These are phyloP conservation scores for Xylogone sp. DNA, from an alignment of 2,329 filamentous ascomycete species.

Conservation along the genomic window DNA sequence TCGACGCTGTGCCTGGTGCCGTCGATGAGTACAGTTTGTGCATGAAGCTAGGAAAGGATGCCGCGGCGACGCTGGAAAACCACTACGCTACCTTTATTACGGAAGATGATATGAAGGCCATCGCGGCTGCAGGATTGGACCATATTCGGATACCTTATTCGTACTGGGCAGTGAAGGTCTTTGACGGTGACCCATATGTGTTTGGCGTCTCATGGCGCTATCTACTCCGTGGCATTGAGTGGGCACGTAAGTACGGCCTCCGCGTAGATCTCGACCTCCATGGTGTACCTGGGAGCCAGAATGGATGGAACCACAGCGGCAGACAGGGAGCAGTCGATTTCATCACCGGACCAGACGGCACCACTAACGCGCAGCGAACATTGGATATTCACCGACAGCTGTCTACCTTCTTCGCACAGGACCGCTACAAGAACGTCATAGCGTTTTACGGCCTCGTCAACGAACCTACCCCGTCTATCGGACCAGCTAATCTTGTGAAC, in stretches of 20 bases:
- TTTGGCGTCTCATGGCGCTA: slow-evolving; percentile 89
- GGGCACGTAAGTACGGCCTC: slow-evolving; percentile 85
- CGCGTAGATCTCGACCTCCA: slow-evolving; percentile 93
- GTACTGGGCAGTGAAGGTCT: slow-evolving; percentile 90
- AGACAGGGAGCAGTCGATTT: slow-evolving; percentile 76
- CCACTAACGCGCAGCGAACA: slow-evolving; percentile 72
- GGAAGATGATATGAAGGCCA: slow-evolving; percentile 78
- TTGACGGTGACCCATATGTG: slow-evolving; percentile 83
- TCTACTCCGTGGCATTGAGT: slow-evolving; percentile 87
- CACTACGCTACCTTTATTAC: slow-evolving; percentile 90
- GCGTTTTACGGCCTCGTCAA: slow-evolving; percentile 93
- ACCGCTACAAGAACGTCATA: slow-evolving; percentile 87
- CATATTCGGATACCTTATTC: slow-evolving; percentile 95
- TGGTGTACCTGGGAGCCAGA: slow-evolving; percentile 85
- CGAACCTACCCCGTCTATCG: slow-evolving; percentile 81
- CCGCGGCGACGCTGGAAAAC: slow-evolving; percentile 68
- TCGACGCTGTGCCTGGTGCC: slow-evolving; percentile 55
- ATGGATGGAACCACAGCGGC: slow-evolving; percentile 97
- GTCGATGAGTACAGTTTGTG: slow-evolving; percentile 87
- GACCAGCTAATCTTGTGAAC: slow-evolving; percentile 60
- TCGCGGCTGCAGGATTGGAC: slow-evolving; percentile 83
- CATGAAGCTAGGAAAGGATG: slow-evolving; percentile 61
- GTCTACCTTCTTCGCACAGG: slow-evolving; percentile 88
- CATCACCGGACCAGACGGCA: slow-evolving; percentile 86
- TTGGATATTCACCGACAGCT: slow-evolving; percentile 85